These are phyloP conservation scores for Anethum foeniculum DNA, from an alignment of 140 eudicot species.

Conservation along the genomic window DNA sequence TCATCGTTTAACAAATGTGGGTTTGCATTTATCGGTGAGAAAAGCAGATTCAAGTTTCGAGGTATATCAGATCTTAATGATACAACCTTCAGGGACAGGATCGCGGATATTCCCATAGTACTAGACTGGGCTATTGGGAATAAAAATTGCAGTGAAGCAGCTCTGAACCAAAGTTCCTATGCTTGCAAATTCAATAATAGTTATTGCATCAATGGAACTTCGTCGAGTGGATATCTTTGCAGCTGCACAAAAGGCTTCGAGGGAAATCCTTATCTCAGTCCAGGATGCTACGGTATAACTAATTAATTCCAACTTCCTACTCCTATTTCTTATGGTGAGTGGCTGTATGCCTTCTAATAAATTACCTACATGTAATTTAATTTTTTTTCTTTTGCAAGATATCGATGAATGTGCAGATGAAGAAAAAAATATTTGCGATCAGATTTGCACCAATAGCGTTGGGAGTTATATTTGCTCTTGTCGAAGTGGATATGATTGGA, in stretches of 20 bases:
- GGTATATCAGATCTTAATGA: too few relatives aligned
- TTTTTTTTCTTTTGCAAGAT: background rate
- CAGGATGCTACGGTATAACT: background rate
- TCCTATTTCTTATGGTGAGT: background rate
- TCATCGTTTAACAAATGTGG: too few relatives aligned
- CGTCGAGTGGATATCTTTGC: background rate
- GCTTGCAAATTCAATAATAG: background rate
- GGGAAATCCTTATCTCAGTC: background rate
- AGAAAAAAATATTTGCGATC: background rate
- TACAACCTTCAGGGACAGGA: too few relatives aligned
- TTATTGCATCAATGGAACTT: background rate
- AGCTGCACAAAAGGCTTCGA: background rate
- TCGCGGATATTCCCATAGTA: too few relatives aligned
- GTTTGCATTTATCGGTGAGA: too few relatives aligned
- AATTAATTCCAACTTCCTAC: too few relatives aligned
- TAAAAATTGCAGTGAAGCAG: too few relatives aligned
- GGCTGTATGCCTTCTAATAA: background rate
- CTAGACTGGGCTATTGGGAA: too few relatives aligned
- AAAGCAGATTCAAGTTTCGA: too few relatives aligned
- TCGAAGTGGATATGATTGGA: background rate
- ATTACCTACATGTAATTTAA: too few relatives aligned
- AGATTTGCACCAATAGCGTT: background rate
- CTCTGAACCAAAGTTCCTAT: background rate
- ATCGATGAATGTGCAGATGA: background rate
- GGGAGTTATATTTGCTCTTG: background rate